Evolutionary conservation across 805 yeast genomes (phyloP), one percentile per base, ranked within the genome.

Genomic region (Lipomyces spencermartinsiae): DNA sequence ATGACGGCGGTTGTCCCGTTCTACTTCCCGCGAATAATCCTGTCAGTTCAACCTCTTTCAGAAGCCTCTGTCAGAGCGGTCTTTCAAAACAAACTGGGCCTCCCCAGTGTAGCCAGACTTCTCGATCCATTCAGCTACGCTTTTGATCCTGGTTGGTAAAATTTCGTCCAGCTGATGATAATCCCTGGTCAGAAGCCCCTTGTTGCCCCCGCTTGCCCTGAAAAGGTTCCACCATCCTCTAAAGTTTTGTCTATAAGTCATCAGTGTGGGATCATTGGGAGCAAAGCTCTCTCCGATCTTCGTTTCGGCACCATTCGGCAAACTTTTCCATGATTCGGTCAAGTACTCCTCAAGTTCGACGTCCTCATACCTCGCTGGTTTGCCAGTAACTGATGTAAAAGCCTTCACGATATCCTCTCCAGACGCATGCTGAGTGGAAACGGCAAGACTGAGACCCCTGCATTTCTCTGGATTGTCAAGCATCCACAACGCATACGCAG

Each of bases 201-300:
- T 43, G 49, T 43, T 43, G 49, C 49, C 49, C 49, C 10, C 22
- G 22, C 22, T 43, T 43, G 49, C 49, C 10, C 49, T n/a, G 49
- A 43, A 43, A 6, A 43, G 10, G 49, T 43, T 43, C 49, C 49
- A 43, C 22, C 22, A 43, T 0, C 49, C 49, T 43, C 49, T 43
- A 43, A 43, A 43, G 49, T 43, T 43, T 43, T 43, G 49, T 43
- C 49, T 19, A 43, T 43, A 43, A 43, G 49, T 43, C 49, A 43
- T 43, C 22, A 43, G 49, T 16, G 49, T 43, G 10, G 49, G 49
- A n/a, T 43, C 49, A 43, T 43, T 43, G 22, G 10, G 49, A n/a
- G 49, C 49, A 43, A 43, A 43, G 22, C 49, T 43, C 22, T 8
- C 22, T 16, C 49, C 49, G 22, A 43, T 43, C 49, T 43, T 43